Percentiles rank a stretch among this genome's conserved stretches.
phyloP scores from a whole-genome alignment of 2,329 filamentous ascomycete species.

The Paramyrothecium roridum region DNA sequence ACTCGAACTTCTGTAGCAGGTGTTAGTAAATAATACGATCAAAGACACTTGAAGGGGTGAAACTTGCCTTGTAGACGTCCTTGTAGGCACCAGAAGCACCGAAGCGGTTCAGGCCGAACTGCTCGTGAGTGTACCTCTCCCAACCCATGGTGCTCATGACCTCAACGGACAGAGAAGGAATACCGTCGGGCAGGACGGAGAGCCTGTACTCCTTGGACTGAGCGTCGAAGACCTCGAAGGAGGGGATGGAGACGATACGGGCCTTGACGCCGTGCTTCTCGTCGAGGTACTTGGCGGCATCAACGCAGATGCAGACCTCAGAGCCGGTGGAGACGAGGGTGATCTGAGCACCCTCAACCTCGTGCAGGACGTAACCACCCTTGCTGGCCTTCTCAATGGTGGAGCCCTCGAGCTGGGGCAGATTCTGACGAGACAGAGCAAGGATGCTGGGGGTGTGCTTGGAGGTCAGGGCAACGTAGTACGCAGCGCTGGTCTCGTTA shows the following conservation, averaged over 20 bases:
- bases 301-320: constrained; percentile 90
- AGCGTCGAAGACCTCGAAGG: constrained; percentile 93
- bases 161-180: constrained; percentile 90
- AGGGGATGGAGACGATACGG: constrained; percentile 92
- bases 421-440: constrained; percentile 94
- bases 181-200: constrained; percentile 87
- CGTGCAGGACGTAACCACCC: constrained; percentile 90
- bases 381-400: constrained; percentile 86
- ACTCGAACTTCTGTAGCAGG: constrained; percentile 84
- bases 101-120: constrained; percentile 99
- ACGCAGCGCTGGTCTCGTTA: constrained; percentile 96
- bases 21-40: constrained; percentile 40
- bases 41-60: too few species aligned
- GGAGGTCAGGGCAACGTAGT: constrained; percentile 90
- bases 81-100: constrained; percentile 96
- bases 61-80: constrained; percentile 86
- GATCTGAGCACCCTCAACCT: constrained; percentile 78
- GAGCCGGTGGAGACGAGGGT: constrained; percentile 94
- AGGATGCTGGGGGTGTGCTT: constrained; percentile 90
- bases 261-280: constrained; percentile 85
- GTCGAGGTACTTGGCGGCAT: constrained; percentile 86
- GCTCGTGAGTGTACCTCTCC: constrained; percentile 99
- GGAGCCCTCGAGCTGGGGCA: constrained; percentile 94
- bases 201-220: constrained; percentile 95
- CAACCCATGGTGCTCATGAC: constrained; percentile 97